Evolutionary conservation across 2,329 filamentous ascomycete genomes (phyloP).

Genomic region (Ophiobolus disseminans): DNA sequence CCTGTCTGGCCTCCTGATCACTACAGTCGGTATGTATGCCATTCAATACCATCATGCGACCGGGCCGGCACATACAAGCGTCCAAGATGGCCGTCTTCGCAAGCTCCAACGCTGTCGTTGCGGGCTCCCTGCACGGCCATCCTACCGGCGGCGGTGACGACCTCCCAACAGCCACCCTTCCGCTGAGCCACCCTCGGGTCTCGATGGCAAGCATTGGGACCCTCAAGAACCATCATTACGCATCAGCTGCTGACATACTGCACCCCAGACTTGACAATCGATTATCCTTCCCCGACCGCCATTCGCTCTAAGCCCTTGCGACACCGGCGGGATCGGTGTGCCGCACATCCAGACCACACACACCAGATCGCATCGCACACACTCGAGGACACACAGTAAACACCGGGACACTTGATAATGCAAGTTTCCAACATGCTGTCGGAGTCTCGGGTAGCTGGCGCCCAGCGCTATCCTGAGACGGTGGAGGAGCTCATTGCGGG

Average conservation of each 20-base stretch:
- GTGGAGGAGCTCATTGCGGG: conserved; percentile 36
- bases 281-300: conserved; percentile 39
- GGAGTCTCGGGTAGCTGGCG: conserved; percentile 32
- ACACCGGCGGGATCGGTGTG: conserved; percentile 50
- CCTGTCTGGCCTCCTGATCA: conserved; percentile 32
- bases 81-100: conserved; percentile 26
- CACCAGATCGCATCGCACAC: conserved; percentile 28
- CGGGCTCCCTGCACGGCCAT: conserved; percentile 40
- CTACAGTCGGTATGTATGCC: conserved; percentile 43
- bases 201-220: conserved; percentile 26
- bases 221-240: conserved; percentile 26
- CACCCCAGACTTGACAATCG: conserved; percentile 28
- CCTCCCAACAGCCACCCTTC: conserved; percentile 28
- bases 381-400: conserved; percentile 14
- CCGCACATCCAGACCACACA: conserved; percentile 30
- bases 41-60: conserved; percentile 43
- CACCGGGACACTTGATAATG: conserved; percentile 28
- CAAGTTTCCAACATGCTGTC: conserved; percentile 42
- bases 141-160: conserved; percentile 42
- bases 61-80: conserved; percentile 17
- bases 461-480: conserved; percentile 33
- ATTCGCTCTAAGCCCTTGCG: conserved; percentile 45
- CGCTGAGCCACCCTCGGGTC: conserved; percentile 24
- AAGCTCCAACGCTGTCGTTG: conserved; percentile 31
- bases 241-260: conserved; percentile 29